Conservation (phyloP, 306 rosid genomes). For the Prunus fruticosa region DNA sequence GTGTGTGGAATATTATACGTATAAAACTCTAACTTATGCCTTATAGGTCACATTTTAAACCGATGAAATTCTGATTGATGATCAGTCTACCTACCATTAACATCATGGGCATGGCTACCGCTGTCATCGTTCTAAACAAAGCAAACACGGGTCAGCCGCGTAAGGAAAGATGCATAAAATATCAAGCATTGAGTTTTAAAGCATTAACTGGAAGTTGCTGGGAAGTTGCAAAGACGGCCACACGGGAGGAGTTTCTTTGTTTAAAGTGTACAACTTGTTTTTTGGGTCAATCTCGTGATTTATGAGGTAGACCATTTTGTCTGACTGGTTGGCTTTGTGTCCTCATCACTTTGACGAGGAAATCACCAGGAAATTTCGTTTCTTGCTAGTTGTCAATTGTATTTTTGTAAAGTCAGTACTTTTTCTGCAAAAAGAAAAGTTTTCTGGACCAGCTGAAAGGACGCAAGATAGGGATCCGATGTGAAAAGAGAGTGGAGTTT, state of each 20-base stretch:
- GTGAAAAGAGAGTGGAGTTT: not conserved
- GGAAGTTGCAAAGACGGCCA: not conserved
- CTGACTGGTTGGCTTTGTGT: not conserved
- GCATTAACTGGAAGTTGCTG: not conserved
- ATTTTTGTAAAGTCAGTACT: not conserved
- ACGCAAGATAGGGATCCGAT: not conserved
- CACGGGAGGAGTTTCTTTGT: not conserved
- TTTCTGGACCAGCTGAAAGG: too few species aligned
- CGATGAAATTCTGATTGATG: not conserved
- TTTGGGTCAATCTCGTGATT: not conserved
- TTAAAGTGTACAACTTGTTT: not conserved
- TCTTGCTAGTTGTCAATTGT: not conserved
- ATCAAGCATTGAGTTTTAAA: not conserved
- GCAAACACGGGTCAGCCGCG: not conserved
- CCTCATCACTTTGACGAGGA: not conserved
- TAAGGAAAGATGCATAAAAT: too few species aligned
- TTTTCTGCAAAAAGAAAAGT: not conserved
- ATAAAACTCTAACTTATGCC: not conserved
- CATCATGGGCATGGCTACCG: not conserved
- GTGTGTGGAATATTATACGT: not conserved
- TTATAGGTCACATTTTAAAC: not conserved
- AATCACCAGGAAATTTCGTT: slow-evolving; percentile 3
- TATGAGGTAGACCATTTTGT: not conserved
- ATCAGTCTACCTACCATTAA: not conserved
- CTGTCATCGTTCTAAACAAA: too few species aligned